These are phyloP conservation scores for Blakeslea trispora DNA, from an alignment of 371 early-diverging fungal species.

Conservation along the genomic window DNA sequence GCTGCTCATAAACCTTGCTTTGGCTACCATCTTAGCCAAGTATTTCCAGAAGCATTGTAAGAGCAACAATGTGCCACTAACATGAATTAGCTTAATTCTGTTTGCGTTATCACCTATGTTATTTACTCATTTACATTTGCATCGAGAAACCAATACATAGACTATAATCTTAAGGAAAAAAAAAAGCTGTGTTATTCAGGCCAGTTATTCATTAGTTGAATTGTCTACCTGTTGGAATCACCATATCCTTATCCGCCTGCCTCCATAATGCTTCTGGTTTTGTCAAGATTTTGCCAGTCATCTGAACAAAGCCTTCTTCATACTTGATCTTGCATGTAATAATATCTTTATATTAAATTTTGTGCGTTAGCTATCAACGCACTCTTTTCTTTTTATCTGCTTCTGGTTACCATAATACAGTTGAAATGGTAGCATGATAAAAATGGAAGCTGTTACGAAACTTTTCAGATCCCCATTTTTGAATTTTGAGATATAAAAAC, in stretches of 20 bases:
- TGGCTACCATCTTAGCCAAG: conserved; percentile 49
- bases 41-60: conserved; percentile 62
- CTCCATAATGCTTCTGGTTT: conserved; percentile 51
- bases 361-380: too few relatives aligned
- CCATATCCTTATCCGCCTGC: conserved; percentile 35
- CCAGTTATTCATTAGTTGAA: not conserved
- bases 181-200: too few relatives aligned
- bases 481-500: conserved; percentile 30
- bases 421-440: conserved; percentile 53
- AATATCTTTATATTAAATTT: conserved; percentile 33
- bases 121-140: conserved; percentile 47
- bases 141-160: conserved; percentile 45
- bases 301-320: conserved; percentile 44
- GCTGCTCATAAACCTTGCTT: conserved; percentile 52
- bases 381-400: not conserved
- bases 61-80: conserved; percentile 47
- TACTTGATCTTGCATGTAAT: conserved; percentile 52
- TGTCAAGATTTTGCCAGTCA: conserved; percentile 30
- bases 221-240: conserved; percentile 44
- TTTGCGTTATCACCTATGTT: not conserved
- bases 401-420: conserved; percentile 42
- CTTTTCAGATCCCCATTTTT: conserved; percentile 51
- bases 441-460: conserved; percentile 41
- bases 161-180: conserved; percentile 28
- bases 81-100: not conserved